Base-by-base conservation (phyloP, 1,284 basidiomycete genomes). In the Porodaedalea pini region DNA sequence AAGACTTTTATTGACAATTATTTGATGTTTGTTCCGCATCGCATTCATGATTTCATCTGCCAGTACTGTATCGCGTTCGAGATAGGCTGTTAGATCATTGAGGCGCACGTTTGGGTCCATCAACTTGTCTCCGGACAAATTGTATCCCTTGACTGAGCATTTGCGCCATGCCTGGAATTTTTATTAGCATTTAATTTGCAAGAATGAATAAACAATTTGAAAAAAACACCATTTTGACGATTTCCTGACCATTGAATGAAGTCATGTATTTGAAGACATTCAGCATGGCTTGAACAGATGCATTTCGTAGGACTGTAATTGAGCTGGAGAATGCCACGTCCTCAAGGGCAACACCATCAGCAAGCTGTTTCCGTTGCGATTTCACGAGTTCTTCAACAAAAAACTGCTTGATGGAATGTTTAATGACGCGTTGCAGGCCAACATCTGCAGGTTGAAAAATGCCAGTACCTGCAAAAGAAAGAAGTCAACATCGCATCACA, bases 401-500 rank as follows among this genome's bases (percentile, higher is more conserved):
- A 27, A 59, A 21, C 1, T 58, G 52, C 6, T 51, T 48, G 21
- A 69, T 63, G 21, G 60, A 58, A 49, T 54, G 60, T 63, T 70
- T 70, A 34, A 67, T 50, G 0, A 60, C 49, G 8, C 66, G 56
- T 37, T 70, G 68, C 4, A 68, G 61, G 5, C 66, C 67, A 19
- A 67, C 63, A 56, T 69, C 66, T 40, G 60, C 61, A 6, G 68
- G 66, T 51, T 70, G 68, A 15, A 40, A 39, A 4, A 65, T 39
- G 7, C 63, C 60, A 4, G 65, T 66, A n/a, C 58, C 36, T 37
- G n/a, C n/a, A n/a, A n/a, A n/a, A n/a, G n/a, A n/a, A n/a, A n/a
- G n/a, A n/a, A n/a, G n/a, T n/a, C n/a, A n/a, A n/a, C n/a, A n/a
- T n/a, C n/a, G n/a, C n/a, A n/a, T n/a, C n/a, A n/a, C n/a, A n/a